These are phyloP conservation scores for Lactarius psammicola DNA, from an alignment of 768 basidiomycete genomes.

Conservation along the genomic window DNA sequence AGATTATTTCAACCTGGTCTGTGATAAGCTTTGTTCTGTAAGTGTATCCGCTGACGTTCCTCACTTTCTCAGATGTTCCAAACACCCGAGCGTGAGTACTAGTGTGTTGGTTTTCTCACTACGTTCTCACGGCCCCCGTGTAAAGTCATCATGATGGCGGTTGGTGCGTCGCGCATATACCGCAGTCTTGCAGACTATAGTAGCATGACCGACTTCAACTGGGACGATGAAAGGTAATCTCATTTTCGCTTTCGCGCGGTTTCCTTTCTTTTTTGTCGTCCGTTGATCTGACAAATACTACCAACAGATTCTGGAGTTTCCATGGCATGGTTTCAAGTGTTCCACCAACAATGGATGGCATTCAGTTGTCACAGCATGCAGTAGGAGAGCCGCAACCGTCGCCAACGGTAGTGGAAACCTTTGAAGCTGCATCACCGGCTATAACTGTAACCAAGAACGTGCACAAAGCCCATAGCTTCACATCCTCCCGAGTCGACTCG, in stretches of 20 bases:
- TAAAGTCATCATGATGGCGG: slow-evolving; percentile 27
- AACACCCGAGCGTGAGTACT: slow-evolving; percentile 23
- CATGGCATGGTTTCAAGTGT: neutral
- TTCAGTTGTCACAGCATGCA: neutral
- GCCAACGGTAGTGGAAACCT: neutral
- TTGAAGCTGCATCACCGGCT: neutral
- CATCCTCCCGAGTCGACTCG: neutral
- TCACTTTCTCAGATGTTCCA: slow-evolving; percentile 21
- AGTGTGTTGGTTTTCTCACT: neutral
- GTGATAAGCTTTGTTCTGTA: neutral
- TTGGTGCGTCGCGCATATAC: slow-evolving; percentile 26
- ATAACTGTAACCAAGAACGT: neutral
- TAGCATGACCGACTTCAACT: slow-evolving; percentile 23
- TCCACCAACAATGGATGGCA: neutral
- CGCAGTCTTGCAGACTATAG: slow-evolving; percentile 23
- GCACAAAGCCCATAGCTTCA: neutral
- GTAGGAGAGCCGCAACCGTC: neutral
- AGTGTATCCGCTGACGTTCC: neutral
- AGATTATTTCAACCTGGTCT: slow-evolving; percentile 17
- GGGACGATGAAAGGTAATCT: slow-evolving; percentile 17
- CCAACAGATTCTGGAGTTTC: slow-evolving; percentile 9
- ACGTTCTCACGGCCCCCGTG: neutral
- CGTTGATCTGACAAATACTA: neutral
- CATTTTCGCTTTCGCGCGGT: neutral
- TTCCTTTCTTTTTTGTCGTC: neutral